Evolutionary conservation across 495 filamentous ascomycete genomes (phyloP).

Genomic region (Daldinia bambusicola): DNA sequence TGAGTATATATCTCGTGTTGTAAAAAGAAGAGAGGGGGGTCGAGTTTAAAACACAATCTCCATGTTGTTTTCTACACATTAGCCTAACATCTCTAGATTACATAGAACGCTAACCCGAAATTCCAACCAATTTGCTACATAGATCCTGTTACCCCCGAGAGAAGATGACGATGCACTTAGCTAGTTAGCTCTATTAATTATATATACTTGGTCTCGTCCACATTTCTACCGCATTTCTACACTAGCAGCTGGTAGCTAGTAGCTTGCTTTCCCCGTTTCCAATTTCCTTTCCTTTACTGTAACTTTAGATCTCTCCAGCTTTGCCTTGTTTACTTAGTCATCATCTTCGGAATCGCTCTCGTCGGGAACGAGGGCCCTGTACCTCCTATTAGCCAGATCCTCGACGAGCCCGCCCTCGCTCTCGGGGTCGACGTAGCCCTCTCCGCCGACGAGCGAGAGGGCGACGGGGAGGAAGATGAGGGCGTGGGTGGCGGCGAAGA

Average conservation of each 20-base stretch:
- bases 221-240: too few relatives aligned
- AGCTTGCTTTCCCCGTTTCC: background rate
- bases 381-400: conserved; percentile 69
- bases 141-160: background rate
- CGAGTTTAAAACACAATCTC: background rate
- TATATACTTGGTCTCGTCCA: too few relatives aligned
- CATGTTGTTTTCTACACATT: conserved; percentile 28
- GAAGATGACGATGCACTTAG: background rate
- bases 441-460: conserved; percentile 85
- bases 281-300: too few relatives aligned
- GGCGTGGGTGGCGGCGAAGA: conserved; percentile 89
- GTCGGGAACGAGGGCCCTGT: conserved; percentile 56
- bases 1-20: too few relatives aligned
- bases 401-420: conserved; percentile 86
- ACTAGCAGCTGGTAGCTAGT: too few relatives aligned
- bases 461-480: conserved; percentile 92
- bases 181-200: conserved; percentile 12
- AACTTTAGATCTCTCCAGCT: too few relatives aligned
- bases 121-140: conserved; percentile 18
- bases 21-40: background rate
- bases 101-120: conserved; percentile 10
- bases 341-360: conserved; percentile 53
- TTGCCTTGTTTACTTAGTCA: conserved; percentile 46
- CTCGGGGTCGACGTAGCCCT: conserved; percentile 87
- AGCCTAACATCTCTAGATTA: conserved; percentile 11